These are phyloP conservation scores for Huntiella omanensis DNA, from an alignment of 2,329 filamentous ascomycete genomes.

Conservation along the genomic window DNA sequence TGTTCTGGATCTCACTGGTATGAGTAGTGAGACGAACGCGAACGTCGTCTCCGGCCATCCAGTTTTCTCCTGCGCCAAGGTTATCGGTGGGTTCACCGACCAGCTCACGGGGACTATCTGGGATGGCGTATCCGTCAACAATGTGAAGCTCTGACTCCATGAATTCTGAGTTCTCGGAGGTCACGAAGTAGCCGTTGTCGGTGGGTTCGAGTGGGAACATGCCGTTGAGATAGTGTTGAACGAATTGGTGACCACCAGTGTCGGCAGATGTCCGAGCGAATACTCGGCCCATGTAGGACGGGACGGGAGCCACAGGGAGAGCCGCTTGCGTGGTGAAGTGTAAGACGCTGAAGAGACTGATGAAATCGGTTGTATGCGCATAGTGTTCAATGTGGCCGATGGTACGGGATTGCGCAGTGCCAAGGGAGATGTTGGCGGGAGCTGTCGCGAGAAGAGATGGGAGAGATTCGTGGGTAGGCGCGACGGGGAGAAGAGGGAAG, in stretches of 20 bases:
- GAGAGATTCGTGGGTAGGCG: conserved; percentile 31
- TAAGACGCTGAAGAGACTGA: conserved; percentile 55
- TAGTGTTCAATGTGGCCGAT: conserved; percentile 68
- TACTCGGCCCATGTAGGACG: conserved; percentile 42
- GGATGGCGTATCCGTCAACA: conserved; percentile 21
- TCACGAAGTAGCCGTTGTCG: conserved; percentile 22
- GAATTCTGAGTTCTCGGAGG: conserved; percentile 34
- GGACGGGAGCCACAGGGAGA: conserved; percentile 25
- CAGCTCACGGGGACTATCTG: background rate
- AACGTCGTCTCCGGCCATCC: background rate
- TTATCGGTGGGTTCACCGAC: too few species aligned
- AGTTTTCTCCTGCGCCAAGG: background rate
- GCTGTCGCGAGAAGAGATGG: conserved; percentile 19
- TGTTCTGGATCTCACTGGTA: background rate
- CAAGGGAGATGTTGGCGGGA: conserved; percentile 8
- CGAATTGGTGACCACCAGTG: conserved; percentile 37
- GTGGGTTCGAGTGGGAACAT: conserved; percentile 38
- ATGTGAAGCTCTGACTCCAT: conserved; percentile 38
- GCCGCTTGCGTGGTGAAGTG: conserved; percentile 37
- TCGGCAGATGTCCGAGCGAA: conserved; percentile 31
- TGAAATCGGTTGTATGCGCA: conserved; percentile 54
- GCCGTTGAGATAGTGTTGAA: conserved; percentile 41
- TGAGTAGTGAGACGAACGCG: conserved; percentile 1
- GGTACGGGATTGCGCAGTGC: conserved; percentile 21
- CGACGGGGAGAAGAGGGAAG: conserved; percentile 68